These are phyloP conservation scores for Hypoxylon sp. DNA, from an alignment of 2,329 filamentous ascomycete species.

Conservation along the genomic window DNA sequence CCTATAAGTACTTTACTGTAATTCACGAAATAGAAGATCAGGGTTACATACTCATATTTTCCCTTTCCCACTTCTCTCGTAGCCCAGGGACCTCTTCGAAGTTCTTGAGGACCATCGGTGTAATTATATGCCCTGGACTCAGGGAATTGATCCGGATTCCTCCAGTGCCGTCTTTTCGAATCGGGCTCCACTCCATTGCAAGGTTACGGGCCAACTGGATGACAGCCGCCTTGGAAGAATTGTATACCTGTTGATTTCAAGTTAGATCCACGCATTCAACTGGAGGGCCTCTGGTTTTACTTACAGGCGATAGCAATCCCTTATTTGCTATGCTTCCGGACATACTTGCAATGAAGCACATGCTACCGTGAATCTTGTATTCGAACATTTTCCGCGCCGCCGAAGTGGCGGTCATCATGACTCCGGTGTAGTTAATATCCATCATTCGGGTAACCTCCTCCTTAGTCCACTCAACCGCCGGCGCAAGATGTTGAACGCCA, in stretches of 20 bases:
- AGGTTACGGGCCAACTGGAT: slow-evolving; percentile 74
- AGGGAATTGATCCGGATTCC: slow-evolving; percentile 79
- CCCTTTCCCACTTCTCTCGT: slow-evolving; percentile 73
- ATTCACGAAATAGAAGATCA: neutral
- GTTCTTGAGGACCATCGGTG: slow-evolving; percentile 79
- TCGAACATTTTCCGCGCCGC: slow-evolving; percentile 74
- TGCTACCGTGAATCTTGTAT: slow-evolving; percentile 67
- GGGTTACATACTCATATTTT: slow-evolving; percentile 72
- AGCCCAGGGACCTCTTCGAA: slow-evolving; percentile 77
- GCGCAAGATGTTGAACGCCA: slow-evolving; percentile 76
- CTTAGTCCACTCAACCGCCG: slow-evolving; percentile 76
- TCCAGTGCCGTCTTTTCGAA: slow-evolving; percentile 58
- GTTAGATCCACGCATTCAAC: neutral
- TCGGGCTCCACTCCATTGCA: slow-evolving; percentile 73
- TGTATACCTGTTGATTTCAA: slow-evolving; percentile 64
- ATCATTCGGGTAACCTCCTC: slow-evolving; percentile 73
- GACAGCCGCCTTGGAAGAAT: slow-evolving; percentile 76
- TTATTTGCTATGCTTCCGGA: slow-evolving; percentile 67
- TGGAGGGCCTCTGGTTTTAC: neutral
- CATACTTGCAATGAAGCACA: slow-evolving; percentile 71
- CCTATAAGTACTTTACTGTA: neutral
- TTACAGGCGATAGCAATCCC: slow-evolving; percentile 73
- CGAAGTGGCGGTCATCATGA: slow-evolving; percentile 78
- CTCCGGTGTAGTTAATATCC: slow-evolving; percentile 50
- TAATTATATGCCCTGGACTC: slow-evolving; percentile 77